Percentiles rank a stretch among this genome's conserved stretches.
Evolutionary conservation across 805 yeast genomes (phyloP).

Genomic region (Millerozyma miso): DNA sequence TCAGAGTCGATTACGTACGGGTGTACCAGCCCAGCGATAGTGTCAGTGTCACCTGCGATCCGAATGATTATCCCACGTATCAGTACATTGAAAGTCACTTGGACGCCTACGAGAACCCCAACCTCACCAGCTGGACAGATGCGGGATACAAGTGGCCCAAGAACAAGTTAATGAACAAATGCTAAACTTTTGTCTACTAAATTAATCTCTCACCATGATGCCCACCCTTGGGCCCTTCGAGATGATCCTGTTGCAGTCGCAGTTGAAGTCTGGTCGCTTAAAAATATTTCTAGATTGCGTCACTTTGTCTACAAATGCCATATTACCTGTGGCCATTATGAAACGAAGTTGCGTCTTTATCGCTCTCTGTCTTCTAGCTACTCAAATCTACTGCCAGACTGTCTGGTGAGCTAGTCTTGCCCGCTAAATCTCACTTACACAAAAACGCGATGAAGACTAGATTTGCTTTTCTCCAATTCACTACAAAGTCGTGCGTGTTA

Average conservation of each 20-base stretch:
- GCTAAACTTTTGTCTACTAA: too few relatives aligned
- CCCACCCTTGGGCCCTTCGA: too few relatives aligned
- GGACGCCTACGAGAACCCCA: conserved; percentile 30
- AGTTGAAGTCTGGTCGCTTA: too few relatives aligned
- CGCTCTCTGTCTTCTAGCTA: too few relatives aligned
- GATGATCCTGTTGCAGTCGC: too few relatives aligned
- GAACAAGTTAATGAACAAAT: conserved; percentile 53
- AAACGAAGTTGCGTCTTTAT: too few relatives aligned
- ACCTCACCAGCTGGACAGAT: conserved; percentile 32
- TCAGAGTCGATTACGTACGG: conserved; percentile 38
- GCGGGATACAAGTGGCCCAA: conserved; percentile 56
- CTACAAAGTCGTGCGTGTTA: not conserved
- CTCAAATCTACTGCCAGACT: not conserved
- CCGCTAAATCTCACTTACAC: not conserved
- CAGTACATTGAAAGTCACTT: conserved; percentile 31
- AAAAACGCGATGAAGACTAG: not conserved
- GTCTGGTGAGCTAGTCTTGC: too few relatives aligned
- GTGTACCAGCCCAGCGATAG: conserved; percentile 35
- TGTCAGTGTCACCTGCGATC: conserved; percentile 33
- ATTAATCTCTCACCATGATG: too few relatives aligned
- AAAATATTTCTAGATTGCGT: too few relatives aligned
- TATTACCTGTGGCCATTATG: too few relatives aligned
- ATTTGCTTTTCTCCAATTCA: too few relatives aligned
- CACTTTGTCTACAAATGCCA: too few relatives aligned
- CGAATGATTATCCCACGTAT: conserved; percentile 31